phyloP scores from a whole-genome alignment of 768 basidiomycete species.

The Dentipellis sp. region DNA sequence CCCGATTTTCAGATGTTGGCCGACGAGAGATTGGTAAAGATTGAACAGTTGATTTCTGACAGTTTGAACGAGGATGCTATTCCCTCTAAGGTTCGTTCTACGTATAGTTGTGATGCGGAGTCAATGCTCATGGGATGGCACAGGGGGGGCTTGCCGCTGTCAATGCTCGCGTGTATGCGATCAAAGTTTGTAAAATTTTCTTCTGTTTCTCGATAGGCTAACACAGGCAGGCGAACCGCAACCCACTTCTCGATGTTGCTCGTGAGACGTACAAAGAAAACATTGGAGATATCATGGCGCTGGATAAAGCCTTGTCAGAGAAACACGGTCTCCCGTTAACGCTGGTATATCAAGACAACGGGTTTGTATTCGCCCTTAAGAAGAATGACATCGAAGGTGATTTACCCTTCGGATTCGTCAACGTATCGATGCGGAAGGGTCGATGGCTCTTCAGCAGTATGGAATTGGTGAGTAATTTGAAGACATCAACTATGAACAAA shows the following conservation, averaged over 20 bases:
- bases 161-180: slow-evolving; percentile 83
- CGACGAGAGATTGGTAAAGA: slow-evolving; percentile 59
- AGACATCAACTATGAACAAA: neutral
- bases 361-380: slow-evolving; percentile 66
- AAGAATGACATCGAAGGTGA: slow-evolving; percentile 55
- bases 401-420: slow-evolving; percentile 65
- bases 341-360: slow-evolving; percentile 61
- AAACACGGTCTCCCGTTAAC: slow-evolving; percentile 56
- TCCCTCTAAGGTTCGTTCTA: slow-evolving; percentile 42
- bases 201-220: neutral
- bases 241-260: slow-evolving; percentile 86
- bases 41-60: slow-evolving; percentile 48
- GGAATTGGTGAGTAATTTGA: slow-evolving; percentile 54
- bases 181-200: slow-evolving; percentile 35
- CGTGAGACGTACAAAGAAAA: slow-evolving; percentile 94
- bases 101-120: neutral
- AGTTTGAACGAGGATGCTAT: slow-evolving; percentile 68
- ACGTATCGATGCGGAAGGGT: slow-evolving; percentile 54
- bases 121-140: neutral
- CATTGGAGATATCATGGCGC: slow-evolving; percentile 73
- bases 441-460: slow-evolving; percentile 72
- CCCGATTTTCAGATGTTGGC: slow-evolving; percentile 47
- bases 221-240: slow-evolving; percentile 52
- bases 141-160: slow-evolving; percentile 67
- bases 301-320: slow-evolving; percentile 50